Conservation (phyloP, 129 eudicot species). For the Dittrichia graveolens region DNA sequence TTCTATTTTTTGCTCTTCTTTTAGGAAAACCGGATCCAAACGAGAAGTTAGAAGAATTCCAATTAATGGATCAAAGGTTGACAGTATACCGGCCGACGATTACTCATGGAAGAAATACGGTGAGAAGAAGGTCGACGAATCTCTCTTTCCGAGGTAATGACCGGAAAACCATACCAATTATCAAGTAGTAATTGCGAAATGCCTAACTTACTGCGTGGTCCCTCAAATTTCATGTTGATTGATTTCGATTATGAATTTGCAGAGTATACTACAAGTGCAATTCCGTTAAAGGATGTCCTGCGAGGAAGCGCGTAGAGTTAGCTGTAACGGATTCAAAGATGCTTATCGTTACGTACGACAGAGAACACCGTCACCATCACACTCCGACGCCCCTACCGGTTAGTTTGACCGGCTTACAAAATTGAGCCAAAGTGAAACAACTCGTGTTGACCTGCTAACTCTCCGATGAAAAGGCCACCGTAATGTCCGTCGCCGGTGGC, state of each 20-base stretch:
- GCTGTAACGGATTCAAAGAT: slow-evolving; percentile 64
- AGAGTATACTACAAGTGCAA: slow-evolving; percentile 87
- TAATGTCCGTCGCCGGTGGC: not conserved
- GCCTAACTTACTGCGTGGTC: not conserved
- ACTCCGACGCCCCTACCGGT: slow-evolving; percentile 41
- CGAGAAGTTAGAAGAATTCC: slow-evolving; percentile 51
- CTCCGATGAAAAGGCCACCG: slow-evolving; percentile 15
- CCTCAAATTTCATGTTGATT: not conserved
- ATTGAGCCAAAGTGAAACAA: slow-evolving; percentile 20
- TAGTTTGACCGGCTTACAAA: slow-evolving; percentile 21
- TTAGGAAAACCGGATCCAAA: slow-evolving; percentile 51
- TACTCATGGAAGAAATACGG: slow-evolving; percentile 92
- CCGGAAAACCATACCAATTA: not conserved
- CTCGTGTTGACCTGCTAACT: not conserved
- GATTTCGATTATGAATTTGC: slow-evolving; percentile 14
- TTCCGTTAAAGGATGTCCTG: slow-evolving; percentile 74
- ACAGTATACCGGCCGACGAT: slow-evolving; percentile 76
- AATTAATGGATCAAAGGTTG: slow-evolving; percentile 61
- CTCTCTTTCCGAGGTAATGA: slow-evolving; percentile 69
- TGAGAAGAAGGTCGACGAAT: slow-evolving; percentile 70
- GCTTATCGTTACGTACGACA: slow-evolving; percentile 75
- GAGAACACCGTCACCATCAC: slow-evolving; percentile 70
- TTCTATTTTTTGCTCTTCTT: not conserved
- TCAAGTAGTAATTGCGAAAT: too few relatives aligned
- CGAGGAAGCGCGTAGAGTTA: slow-evolving; percentile 77